Evolutionary conservation across 179 eudicot species (phyloP).

Genomic region (Sideroxylon spinosum): DNA sequence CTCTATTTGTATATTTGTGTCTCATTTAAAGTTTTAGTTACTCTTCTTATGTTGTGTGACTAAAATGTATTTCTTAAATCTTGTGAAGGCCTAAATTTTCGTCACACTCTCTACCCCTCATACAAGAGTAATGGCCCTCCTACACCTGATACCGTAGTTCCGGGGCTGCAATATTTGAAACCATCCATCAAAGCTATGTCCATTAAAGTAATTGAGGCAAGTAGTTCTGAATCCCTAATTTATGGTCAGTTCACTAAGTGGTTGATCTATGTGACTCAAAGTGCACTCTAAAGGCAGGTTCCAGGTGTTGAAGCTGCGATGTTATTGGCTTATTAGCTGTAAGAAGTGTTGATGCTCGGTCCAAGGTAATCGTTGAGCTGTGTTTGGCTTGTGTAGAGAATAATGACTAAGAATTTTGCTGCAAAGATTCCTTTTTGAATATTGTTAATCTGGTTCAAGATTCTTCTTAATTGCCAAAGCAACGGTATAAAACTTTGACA

Average conservation of each 20-base stretch:
- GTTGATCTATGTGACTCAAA: background rate
- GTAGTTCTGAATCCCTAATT: constrained; percentile 4
- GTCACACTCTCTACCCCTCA: constrained; percentile 82
- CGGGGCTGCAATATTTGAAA: constrained; percentile 91
- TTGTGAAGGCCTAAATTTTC: constrained; percentile 72
- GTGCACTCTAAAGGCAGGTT: constrained; percentile 49
- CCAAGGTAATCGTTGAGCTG: constrained; percentile 48
- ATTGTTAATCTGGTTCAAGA: background rate
- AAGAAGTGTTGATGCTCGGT: constrained; percentile 79
- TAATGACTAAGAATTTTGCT: background rate
- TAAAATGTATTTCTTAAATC: constrained; percentile 26
- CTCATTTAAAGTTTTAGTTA: constrained; percentile 2
- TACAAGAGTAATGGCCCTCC: constrained; percentile 97
- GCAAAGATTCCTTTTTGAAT: background rate
- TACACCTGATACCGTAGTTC: constrained; percentile 95
- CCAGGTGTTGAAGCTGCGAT: constrained; percentile 99
- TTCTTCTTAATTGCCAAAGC: background rate
- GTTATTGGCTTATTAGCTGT: constrained; percentile 89
- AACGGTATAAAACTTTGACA: background rate
- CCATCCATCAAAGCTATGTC: constrained; percentile 94
- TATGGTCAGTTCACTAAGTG: constrained; percentile 9
- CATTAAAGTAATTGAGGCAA: constrained; percentile 90
- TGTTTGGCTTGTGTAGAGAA: background rate
- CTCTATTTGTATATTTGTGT: background rate
- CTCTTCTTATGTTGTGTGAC: constrained; percentile 7